These are phyloP conservation scores for Acanthamoeba rhysodes DNA, from an alignment of 208 protist species.

Conservation along the genomic window DNA sequence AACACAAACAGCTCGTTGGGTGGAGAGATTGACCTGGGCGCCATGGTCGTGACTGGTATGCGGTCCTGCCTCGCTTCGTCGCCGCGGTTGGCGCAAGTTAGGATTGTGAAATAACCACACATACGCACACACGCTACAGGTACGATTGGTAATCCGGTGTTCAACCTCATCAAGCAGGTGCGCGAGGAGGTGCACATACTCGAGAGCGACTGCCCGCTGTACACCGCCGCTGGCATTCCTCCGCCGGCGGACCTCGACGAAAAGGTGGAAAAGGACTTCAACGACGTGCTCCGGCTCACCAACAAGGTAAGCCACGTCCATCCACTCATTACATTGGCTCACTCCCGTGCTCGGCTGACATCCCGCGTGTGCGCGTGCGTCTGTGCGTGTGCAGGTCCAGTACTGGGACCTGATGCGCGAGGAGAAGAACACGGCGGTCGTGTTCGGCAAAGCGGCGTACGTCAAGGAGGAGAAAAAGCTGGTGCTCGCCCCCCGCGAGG, in stretches of 20 bases:
- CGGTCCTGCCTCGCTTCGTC: neutral
- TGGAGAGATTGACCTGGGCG: conserved; percentile 71
- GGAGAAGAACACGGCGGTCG: conserved; percentile 13
- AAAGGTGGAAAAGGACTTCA: conserved; percentile 71
- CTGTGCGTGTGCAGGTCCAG: neutral
- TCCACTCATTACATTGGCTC: neutral
- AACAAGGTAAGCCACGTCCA: conserved; percentile 1
- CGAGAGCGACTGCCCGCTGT: conserved; percentile 57
- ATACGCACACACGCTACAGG: neutral
- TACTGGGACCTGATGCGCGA: conserved; percentile 64
- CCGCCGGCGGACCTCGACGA: conserved; percentile 32
- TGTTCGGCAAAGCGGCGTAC: conserved; percentile 39
- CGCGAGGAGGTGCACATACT: conserved; percentile 16
- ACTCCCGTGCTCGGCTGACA: neutral
- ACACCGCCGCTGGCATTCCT: neutral
- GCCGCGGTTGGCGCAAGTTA: neutral
- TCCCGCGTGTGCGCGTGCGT: neutral
- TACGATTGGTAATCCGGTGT: conserved; percentile 69
- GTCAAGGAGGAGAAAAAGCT: conserved; percentile 44
- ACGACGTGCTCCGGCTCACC: conserved; percentile 48
- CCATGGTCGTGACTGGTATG: conserved; percentile 72
- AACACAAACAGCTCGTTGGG: conserved; percentile 30
- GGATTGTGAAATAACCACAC: neutral
- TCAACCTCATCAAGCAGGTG: conserved; percentile 72
- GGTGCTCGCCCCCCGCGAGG: neutral